These are phyloP conservation scores for Phytophthora constricta DNA, from an alignment of 352 stramenopile species.

Conservation along the genomic window DNA sequence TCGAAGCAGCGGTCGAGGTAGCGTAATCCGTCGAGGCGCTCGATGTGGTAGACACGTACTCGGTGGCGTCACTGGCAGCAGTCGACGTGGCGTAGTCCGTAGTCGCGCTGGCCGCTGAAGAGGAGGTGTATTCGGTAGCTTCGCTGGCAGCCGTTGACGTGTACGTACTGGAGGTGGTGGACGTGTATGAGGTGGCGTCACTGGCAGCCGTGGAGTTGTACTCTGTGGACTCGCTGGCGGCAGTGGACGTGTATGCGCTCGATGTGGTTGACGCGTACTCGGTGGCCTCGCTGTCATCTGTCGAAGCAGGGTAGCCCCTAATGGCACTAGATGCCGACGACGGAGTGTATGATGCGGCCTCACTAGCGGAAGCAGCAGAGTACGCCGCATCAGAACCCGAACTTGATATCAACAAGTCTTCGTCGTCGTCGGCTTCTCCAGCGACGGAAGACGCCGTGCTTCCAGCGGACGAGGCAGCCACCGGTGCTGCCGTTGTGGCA, in stretches of 20 bases:
- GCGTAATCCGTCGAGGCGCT: conserved; percentile 1
- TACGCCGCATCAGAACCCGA: neutral
- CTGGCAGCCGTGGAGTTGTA: neutral
- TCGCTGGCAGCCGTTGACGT: conserved; percentile 9
- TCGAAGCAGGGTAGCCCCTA: neutral
- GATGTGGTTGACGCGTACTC: conserved; percentile 10
- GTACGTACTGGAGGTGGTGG: conserved; percentile 7
- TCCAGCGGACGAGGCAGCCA: too few species aligned
- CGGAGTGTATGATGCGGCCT: neutral
- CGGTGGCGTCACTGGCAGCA: conserved; percentile 3
- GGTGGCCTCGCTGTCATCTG: neutral
- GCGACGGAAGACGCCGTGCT: conserved; percentile 5
- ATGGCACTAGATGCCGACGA: neutral
- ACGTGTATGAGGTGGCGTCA: conserved; percentile 3
- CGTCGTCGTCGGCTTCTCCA: conserved; percentile 7
- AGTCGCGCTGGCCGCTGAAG: neutral
- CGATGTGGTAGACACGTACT: neutral
- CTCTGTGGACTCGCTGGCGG: neutral
- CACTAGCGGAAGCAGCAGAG: conserved; percentile 1
- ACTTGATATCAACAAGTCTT: neutral
- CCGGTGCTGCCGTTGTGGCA: conserved; percentile 1
- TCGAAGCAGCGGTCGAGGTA: conserved; percentile 3
- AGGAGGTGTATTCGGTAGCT: conserved; percentile 3
- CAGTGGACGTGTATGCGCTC: conserved; percentile 6
- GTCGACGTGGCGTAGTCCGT: conserved; percentile 5